Base-by-base conservation (phyloP, 75 land plant genomes). In the Pinus albicaulis region DNA sequence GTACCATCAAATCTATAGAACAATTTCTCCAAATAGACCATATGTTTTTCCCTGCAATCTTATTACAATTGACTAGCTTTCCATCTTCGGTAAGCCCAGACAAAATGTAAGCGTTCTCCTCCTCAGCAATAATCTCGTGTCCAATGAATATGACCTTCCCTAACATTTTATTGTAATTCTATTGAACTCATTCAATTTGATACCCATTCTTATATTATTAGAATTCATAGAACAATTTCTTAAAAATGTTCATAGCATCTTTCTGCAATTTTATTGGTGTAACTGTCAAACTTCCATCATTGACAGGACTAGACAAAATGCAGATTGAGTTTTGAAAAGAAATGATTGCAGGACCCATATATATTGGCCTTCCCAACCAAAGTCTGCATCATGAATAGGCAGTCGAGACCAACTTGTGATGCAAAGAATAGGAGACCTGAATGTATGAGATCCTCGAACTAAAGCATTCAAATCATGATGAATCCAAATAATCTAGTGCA, bases 361-460 rank as follows among this genome's bases (percentile, higher is more conserved):
- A 89, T 7, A 87, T 78, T 38, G 92, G 90, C 41, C 76, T 24
- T 0, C 95, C 95, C 95, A 92, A 38, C 95, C 95, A 73, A 92
- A 92, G 73, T 90, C 90, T 34, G 86, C 90, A n/a, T 88, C 90
- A 74, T 90, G 77, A 23, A 92, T 74, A 20, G 90, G 89, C 83
- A 92, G 58, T 58, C 84, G 48, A 20, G 74, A 71, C 95, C 93
- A 93, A 77, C 89, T 90, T 41, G 79, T 84, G 52, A 93, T 80
- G 28, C 79, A 85, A 1, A 93, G 56, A 73, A 90, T 90, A 16
- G 95, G 95, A 59, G 84, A 82, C 68, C 81, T 28, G 70, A 86
- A 90, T 12, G 87, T 85, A 59, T 80, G 85, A 0, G 89, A 85
- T 19, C 92, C 95, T 28, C 88, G 68, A 19, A 81, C 87, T 10